A percentile compares a stretch with the other conserved stretches of the same genome.
phyloP scores from a whole-genome alignment of 1,139 yeast species.

The Blastobotrys persicus region DNA sequence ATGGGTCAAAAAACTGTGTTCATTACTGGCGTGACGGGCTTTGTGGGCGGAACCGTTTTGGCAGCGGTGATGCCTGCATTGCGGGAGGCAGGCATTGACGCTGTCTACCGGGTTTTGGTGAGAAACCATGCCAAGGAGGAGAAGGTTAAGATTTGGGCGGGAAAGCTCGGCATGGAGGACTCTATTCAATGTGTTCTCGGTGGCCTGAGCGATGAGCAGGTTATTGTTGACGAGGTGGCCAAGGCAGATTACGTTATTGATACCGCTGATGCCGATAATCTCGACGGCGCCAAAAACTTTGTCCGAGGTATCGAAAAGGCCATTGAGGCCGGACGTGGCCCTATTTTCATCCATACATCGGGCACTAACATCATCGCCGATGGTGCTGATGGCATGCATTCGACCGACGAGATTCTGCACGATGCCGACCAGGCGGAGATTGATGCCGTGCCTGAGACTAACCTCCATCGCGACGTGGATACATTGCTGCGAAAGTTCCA shows the following conservation, averaged over 20 bases:
- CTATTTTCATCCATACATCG: conserved; percentile 43
- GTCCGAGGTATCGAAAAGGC: conserved; percentile 20
- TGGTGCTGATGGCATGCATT: conserved; percentile 29
- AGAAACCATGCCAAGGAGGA: conserved; percentile 35
- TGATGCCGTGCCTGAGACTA: conserved; percentile 34
- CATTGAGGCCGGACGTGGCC: conserved; percentile 28
- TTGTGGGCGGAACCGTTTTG: conserved; percentile 40
- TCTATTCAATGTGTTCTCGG: conserved; percentile 30
- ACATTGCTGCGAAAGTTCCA: conserved; percentile 24
- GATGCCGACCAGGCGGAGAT: conserved; percentile 38
- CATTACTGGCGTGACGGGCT: conserved; percentile 41
- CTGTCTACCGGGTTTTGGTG: conserved; percentile 34
- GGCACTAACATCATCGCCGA: conserved; percentile 42
- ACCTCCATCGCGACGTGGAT: conserved; percentile 45
- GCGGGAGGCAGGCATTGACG: conserved; percentile 23
- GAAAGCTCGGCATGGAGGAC: conserved; percentile 18
- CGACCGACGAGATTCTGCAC: conserved; percentile 35
- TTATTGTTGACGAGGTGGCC: conserved; percentile 31
- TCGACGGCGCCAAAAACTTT: conserved; percentile 37
- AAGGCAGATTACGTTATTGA: conserved; percentile 39
- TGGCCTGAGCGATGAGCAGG: conserved; percentile 30
- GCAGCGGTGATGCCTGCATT: conserved; percentile 30
- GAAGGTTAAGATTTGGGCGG: conserved; percentile 29
- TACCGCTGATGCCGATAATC: conserved; percentile 43
- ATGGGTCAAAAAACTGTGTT: conserved; percentile 19